A percentile compares a stretch with the other conserved stretches of the same genome.
These are phyloP conservation scores for Cocos nucifera DNA, from an alignment of 176 grass and related monocot genomes.

Conservation along the genomic window DNA sequence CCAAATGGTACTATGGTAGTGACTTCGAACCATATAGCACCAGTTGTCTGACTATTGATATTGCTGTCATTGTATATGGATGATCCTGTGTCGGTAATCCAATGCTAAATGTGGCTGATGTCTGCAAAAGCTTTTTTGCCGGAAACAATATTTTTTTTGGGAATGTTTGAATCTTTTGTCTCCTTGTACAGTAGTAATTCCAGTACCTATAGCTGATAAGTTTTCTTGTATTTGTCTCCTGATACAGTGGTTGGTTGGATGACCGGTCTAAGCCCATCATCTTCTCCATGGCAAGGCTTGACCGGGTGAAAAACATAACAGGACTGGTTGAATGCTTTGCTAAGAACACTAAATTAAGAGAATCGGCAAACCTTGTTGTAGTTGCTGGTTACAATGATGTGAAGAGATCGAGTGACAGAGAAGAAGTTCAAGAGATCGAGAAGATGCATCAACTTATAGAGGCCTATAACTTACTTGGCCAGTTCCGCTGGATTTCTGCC, in stretches of 20 bases:
- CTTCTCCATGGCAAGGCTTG: slow-evolving; percentile 94
- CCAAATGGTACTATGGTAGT: no score
- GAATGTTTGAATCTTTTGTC: no score
- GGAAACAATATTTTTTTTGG: no score
- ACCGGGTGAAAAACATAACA: slow-evolving; percentile 89
- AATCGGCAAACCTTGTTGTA: slow-evolving; percentile 73
- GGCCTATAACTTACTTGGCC: slow-evolving; percentile 65
- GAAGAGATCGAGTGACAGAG: slow-evolving; percentile 64
- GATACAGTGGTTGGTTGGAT: slow-evolving; percentile 71
- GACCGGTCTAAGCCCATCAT: slow-evolving; percentile 79
- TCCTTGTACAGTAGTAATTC: no score
- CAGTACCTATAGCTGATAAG: no score
- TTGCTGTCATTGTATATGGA: no score
- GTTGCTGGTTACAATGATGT: slow-evolving; percentile 75
- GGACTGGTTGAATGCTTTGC: slow-evolving; percentile 75
- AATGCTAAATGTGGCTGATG: no score
- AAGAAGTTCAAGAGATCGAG: slow-evolving; percentile 80
- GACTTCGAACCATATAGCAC: no score
- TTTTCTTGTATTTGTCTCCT: background rate
- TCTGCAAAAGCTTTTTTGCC: no score
- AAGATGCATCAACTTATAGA: slow-evolving; percentile 83
- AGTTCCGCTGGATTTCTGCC: slow-evolving; percentile 87
- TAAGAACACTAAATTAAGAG: slow-evolving; percentile 44
- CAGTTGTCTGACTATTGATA: no score
- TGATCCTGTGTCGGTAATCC: no score